Percentiles rank a stretch among this genome's conserved stretches.
Conservation (phyloP, 2,329 filamentous ascomycete genomes). For the Cordyceps militaris region DNA sequence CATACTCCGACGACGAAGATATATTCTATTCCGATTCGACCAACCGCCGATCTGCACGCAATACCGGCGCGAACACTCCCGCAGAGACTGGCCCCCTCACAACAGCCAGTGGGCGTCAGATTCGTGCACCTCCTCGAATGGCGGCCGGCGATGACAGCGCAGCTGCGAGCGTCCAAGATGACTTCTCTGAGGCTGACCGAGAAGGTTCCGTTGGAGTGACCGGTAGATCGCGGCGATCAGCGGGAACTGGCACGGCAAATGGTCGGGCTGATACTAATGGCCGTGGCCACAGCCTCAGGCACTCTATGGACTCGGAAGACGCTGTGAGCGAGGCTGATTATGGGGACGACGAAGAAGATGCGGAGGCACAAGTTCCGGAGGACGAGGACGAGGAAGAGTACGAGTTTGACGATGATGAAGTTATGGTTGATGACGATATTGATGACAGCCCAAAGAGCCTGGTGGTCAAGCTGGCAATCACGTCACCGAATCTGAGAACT, state of each 20-base stretch:
- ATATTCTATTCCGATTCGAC: conserved; percentile 60
- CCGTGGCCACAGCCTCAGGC: conserved; percentile 27
- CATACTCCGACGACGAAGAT: conserved; percentile 83
- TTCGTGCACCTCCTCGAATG: conserved; percentile 60
- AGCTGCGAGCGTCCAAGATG: conserved; percentile 39
- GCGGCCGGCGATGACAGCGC: conserved; percentile 51
- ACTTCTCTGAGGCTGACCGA: conserved; percentile 33
- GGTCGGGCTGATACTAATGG: conserved; percentile 33
- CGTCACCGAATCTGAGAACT: conserved; percentile 31
- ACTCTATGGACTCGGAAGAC: conserved; percentile 55
- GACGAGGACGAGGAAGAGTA: conserved; percentile 56
- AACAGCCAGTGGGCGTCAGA: conserved; percentile 83
- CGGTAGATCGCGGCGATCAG: conserved; percentile 45
- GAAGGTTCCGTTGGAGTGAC: conserved; percentile 35
- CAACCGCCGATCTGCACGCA: conserved; percentile 62
- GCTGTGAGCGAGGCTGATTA: conserved; percentile 67
- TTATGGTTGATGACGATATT: conserved; percentile 47
- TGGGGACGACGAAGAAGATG: conserved; percentile 67
- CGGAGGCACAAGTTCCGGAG: conserved; percentile 57
- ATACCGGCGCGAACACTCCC: conserved; percentile 67
- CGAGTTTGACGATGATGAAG: conserved; percentile 49
- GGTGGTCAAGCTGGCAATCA: conserved; percentile 65
- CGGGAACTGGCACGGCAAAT: conserved; percentile 43
- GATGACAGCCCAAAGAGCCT: conserved; percentile 50
- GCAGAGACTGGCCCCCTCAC: conserved; percentile 57